Evolutionary conservation across 2,329 filamentous ascomycete species (phyloP).

Genomic region (Arachnomyces sp.): DNA sequence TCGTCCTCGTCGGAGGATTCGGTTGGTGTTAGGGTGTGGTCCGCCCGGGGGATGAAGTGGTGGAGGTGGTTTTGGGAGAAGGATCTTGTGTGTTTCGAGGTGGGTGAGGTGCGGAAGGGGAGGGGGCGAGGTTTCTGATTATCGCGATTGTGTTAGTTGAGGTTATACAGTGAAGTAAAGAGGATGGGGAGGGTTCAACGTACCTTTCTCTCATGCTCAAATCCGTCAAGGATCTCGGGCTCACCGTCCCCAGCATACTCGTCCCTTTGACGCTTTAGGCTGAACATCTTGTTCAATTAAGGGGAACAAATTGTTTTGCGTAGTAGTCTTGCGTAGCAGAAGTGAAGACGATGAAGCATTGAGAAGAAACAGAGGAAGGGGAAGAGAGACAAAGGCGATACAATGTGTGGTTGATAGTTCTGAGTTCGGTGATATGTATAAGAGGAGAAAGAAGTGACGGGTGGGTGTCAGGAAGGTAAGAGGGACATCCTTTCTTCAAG

Average conservation of each 20-base stretch:
- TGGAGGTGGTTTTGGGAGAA: constrained; percentile 14
- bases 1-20: constrained; percentile 31
- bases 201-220: constrained; percentile 21
- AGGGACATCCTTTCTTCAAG: too few relatives aligned
- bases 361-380: background rate
- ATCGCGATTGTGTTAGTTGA: background rate
- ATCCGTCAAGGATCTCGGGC: constrained; percentile 49
- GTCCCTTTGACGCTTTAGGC: constrained; percentile 21
- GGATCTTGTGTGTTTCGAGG: constrained; percentile 13
- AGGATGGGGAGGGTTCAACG: constrained; percentile 1
- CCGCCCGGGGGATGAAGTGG: constrained; percentile 11
- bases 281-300: constrained; percentile 16
- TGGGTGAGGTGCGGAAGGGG: constrained; percentile 22
- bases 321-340: constrained; percentile 1
- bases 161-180: background rate
- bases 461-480: background rate
- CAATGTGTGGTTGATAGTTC: background rate
- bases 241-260: constrained; percentile 53
- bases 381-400: background rate
- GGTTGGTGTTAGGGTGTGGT: constrained; percentile 26
- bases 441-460: background rate
- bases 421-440: background rate
- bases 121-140: constrained; percentile 26
- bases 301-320: constrained; percentile 6
- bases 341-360: background rate